These are phyloP conservation scores for Trametes sanguinea DNA, from an alignment of 768 basidiomycete species.

Conservation along the genomic window DNA sequence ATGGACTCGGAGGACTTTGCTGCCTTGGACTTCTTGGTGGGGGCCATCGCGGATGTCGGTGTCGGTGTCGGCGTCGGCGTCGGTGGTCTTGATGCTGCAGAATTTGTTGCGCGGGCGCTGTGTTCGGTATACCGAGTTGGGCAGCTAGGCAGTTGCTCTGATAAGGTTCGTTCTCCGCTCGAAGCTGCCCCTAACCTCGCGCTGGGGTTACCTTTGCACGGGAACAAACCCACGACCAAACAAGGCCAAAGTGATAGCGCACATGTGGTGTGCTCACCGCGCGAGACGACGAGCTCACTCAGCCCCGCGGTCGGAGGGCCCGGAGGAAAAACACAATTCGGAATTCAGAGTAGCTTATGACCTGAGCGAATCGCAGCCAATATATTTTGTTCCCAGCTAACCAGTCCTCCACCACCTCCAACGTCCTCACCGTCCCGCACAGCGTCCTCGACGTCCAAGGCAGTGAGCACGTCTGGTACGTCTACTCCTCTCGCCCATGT, in stretches of 20 bases:
- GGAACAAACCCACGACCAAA: slow-evolving; percentile 5
- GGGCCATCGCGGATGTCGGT: slow-evolving; percentile 67
- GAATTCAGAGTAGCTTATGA: slow-evolving; percentile 13
- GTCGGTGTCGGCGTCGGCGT: slow-evolving; percentile 20
- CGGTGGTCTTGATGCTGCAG: slow-evolving; percentile 28
- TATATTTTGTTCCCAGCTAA: slow-evolving; percentile 16
- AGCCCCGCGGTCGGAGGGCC: neutral
- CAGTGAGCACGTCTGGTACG: neutral
- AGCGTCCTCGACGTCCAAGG: slow-evolving; percentile 3
- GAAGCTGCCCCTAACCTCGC: slow-evolving; percentile 22
- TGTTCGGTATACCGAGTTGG: slow-evolving; percentile 14
- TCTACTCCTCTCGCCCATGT: neutral
- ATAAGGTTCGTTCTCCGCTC: slow-evolving; percentile 24
- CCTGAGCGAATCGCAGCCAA: slow-evolving; percentile 15
- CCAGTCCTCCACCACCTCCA: slow-evolving; percentile 11
- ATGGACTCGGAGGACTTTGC: slow-evolving; percentile 94
- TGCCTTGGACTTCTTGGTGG: slow-evolving; percentile 93
- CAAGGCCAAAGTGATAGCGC: slow-evolving; percentile 24
- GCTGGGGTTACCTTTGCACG: slow-evolving; percentile 4
- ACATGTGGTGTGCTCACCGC: slow-evolving; percentile 17
- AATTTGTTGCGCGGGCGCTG: slow-evolving; percentile 14
- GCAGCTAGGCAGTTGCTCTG: slow-evolving; percentile 32
- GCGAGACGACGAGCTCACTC: slow-evolving; percentile 9
- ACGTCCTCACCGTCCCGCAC: slow-evolving; percentile 8
- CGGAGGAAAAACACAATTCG: slow-evolving; percentile 9